A percentile compares a stretch with the other conserved stretches of the same genome.
phyloP scores from a whole-genome alignment of 2,329 filamentous ascomycete genomes.

The Hyphodiscus sp. region DNA sequence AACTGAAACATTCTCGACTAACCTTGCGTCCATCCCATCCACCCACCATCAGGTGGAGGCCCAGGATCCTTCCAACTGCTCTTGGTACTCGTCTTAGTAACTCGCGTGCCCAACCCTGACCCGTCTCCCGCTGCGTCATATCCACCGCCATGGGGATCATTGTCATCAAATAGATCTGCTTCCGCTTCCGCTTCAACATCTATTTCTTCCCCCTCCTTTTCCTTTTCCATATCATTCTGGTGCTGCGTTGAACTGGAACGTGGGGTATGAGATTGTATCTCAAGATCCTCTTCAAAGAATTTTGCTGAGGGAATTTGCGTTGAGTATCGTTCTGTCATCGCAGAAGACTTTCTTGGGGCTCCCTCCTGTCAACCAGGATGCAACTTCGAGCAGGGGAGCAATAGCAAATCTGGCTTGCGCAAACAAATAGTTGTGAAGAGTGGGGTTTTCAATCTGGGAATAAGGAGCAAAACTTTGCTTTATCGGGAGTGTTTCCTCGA shows the following conservation, averaged over 20 bases:
- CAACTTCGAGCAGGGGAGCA: background rate
- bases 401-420: background rate
- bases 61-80: slow-evolving; percentile 26
- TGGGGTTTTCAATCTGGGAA: no score
- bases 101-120: slow-evolving; percentile 1
- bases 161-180: slow-evolving; percentile 3
- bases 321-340: background rate
- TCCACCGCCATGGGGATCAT: background rate
- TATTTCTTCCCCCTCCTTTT: background rate
- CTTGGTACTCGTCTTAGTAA: slow-evolving; percentile 21
- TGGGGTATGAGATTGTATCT: background rate
- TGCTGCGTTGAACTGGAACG: background rate
- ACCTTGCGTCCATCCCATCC: slow-evolving; percentile 27
- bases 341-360: background rate
- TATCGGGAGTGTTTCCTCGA: no score
- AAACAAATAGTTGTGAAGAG: no score
- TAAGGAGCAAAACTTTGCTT: no score
- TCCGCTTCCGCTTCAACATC: slow-evolving; percentile 7
- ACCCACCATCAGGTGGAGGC: slow-evolving; percentile 28
- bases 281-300: background rate
- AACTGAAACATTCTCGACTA: slow-evolving; percentile 5
- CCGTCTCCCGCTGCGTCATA: background rate
- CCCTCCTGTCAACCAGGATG: no score
- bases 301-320: background rate
- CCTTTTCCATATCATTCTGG: background rate